These are phyloP conservation scores for Nemophila menziesii DNA, from an alignment of 257 asterid genomes.

Conservation along the genomic window DNA sequence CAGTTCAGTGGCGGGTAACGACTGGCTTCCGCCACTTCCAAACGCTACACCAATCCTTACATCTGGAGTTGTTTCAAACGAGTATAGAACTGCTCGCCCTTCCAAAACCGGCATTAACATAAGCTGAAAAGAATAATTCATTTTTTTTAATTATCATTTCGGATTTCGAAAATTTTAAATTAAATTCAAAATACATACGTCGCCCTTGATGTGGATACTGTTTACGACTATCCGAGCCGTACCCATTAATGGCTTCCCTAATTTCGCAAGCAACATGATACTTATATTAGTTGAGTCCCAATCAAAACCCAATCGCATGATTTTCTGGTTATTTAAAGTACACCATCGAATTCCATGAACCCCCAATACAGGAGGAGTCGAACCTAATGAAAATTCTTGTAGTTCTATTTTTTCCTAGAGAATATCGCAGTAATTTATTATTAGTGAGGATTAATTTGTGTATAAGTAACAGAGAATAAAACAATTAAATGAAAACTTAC, in stretches of 20 bases:
- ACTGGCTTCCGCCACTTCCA: constrained; percentile 95
- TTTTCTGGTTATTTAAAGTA: constrained; percentile 68
- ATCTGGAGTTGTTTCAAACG: constrained; percentile 80
- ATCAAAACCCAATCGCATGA: constrained; percentile 72
- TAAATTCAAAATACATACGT: constrained; percentile 39
- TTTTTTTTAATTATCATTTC: constrained; percentile 7
- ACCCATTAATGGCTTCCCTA: constrained; percentile 84
- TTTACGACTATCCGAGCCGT: constrained; percentile 85
- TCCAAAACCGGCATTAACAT: constrained; percentile 75
- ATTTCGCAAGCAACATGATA: constrained; percentile 73
- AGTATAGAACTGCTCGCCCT: constrained; percentile 74
- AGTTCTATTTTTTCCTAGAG: constrained; percentile 80
- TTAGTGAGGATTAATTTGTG: constrained; percentile 4
- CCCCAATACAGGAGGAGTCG: constrained; percentile 78
- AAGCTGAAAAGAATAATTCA: constrained; percentile 66
- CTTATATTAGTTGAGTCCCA: constrained; percentile 80
- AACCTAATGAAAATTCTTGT: constrained; percentile 80
- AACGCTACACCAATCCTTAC: constrained; percentile 90
- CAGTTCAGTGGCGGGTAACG: constrained; percentile 92
- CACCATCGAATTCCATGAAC: constrained; percentile 80
- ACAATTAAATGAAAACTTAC: constrained; percentile 38
- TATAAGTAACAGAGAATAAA: constrained; percentile 8
- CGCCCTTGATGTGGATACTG: constrained; percentile 92
- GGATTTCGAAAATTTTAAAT: background rate
- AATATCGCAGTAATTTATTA: constrained; percentile 4